These are phyloP conservation scores for Francoa sonchifolia DNA, from an alignment of 441 rosid species.

Conservation along the genomic window DNA sequence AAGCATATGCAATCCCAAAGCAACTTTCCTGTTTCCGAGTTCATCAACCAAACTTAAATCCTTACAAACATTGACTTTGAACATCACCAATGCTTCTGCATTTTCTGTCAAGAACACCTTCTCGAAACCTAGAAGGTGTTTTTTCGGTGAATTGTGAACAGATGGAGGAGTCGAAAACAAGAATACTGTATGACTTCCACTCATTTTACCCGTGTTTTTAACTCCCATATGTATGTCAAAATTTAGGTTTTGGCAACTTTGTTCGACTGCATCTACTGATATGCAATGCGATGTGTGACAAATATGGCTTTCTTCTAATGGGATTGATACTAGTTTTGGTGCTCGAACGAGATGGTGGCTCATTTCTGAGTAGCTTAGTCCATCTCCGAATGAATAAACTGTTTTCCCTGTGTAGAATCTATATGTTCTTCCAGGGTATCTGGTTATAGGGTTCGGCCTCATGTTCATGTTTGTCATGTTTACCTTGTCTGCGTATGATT, in stretches of 20 bases:
- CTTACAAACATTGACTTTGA: slow-evolving; percentile 57
- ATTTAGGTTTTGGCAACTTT: slow-evolving; percentile 24
- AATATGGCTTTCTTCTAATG: slow-evolving; percentile 33
- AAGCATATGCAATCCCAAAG: slow-evolving; percentile 57
- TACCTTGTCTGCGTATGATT: slow-evolving; percentile 56
- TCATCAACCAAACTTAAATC: slow-evolving; percentile 77
- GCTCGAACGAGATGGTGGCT: slow-evolving; percentile 37
- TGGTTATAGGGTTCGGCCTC: slow-evolving; percentile 63
- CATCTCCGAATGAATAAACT: slow-evolving; percentile 64
- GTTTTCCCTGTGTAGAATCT: slow-evolving; percentile 77
- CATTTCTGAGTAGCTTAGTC: slow-evolving; percentile 44
- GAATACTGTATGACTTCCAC: slow-evolving; percentile 66
- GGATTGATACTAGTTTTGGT: slow-evolving; percentile 29
- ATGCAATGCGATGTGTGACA: slow-evolving; percentile 48
- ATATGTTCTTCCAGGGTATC: slow-evolving; percentile 84
- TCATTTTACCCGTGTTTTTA: slow-evolving; percentile 30
- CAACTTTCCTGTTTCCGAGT: slow-evolving; percentile 46
- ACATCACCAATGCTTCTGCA: slow-evolving; percentile 30
- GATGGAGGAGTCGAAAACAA: slow-evolving; percentile 60
- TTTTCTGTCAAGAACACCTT: slow-evolving; percentile 36
- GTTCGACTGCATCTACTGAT: slow-evolving; percentile 35
- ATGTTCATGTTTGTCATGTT: slow-evolving; percentile 96
- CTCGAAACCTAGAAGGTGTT: slow-evolving; percentile 65
- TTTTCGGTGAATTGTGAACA: slow-evolving; percentile 56
- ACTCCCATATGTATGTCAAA: slow-evolving; percentile 43